Conservation (phyloP, 495 filamentous ascomycete genomes). For the Chaetomium cochliodes region DNA sequence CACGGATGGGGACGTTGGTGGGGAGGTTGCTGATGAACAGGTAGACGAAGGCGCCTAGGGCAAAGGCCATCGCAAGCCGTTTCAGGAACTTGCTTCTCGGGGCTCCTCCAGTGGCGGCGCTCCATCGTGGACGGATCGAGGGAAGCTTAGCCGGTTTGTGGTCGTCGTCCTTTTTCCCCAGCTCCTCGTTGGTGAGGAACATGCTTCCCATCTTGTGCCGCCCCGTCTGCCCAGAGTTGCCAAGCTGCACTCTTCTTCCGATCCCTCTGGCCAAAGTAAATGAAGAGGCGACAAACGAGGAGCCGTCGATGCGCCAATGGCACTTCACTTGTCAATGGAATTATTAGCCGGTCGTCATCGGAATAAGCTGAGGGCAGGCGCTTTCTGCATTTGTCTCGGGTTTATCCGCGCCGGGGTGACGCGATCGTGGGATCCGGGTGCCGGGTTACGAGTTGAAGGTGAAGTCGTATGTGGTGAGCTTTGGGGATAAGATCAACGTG, state of each 20-base stretch:
- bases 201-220: slow-evolving; percentile 40
- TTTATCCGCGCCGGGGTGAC: slow-evolving; percentile 1
- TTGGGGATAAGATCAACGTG: too few species aligned
- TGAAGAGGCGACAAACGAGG: too few species aligned
- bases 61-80: slow-evolving; percentile 38
- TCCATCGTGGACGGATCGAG: slow-evolving; percentile 36
- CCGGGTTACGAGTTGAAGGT: background rate
- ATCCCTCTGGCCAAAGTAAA: too few species aligned
- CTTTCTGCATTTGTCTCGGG: background rate
- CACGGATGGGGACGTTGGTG: slow-evolving; percentile 33
- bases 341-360: slow-evolving; percentile 3
- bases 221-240: background rate
- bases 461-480: background rate
- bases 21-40: slow-evolving; percentile 49
- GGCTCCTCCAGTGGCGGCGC: slow-evolving; percentile 26
- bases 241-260: too few species aligned
- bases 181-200: slow-evolving; percentile 45
- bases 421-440: background rate
- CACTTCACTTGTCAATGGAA: background rate
- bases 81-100: slow-evolving; percentile 41
- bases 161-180: slow-evolving; percentile 54
- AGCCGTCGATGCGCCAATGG: background rate
- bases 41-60: slow-evolving; percentile 37
- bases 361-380: too few species aligned
- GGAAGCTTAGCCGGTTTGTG: slow-evolving; percentile 38